Base-by-base conservation (phyloP, 352 stramenopile genomes). In the Phytophthora cactorum region DNA sequence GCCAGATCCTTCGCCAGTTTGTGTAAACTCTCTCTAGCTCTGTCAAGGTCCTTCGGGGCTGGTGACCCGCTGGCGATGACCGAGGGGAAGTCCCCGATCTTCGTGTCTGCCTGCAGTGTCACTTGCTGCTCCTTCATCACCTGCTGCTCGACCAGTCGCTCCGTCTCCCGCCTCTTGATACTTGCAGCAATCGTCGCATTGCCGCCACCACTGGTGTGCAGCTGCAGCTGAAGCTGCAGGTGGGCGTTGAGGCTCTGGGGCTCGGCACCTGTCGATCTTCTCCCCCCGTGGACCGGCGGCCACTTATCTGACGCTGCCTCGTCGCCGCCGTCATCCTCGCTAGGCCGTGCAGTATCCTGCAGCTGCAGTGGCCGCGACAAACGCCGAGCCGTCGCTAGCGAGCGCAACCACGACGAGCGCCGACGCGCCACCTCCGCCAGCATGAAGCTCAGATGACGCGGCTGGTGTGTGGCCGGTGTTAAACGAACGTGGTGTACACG, bases 361-460 rank as follows among this genome's bases (percentile, higher is more conserved):
- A 64, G 4, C 44, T 77, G 60, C 31, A 72, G 47, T 11, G 63
- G 52, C 9, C 57, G 52, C 15, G 73, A 64, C 28, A 70, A 54
- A 43, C 69, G 49, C 28, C 54, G 69, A 46, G 57, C 44, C n/a
- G 56, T 56, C 47, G 53, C 45, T 22, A 71, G 47, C 36, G 60
- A 69, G 55, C 68, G 54, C 59, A 73, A 59, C 59, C 57, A 70
- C 29, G 61, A 66, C 41, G 71, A 70, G 52, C 63, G 68, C 31
- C 65, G 56, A 64, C 65, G 41, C 59, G 56, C 65, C 36, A 68
- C 65, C 60, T 74, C 52, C 32, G 70, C 64, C 44, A 77, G 65
- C 70, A 77, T 76, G 10, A n/a, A 15, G 36, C 12, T 43, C 12
- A 38, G 49, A 71, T 39, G 44, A 45, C 41, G n/a, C 15, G 41